These are phyloP conservation scores for Eucalyptus marginata DNA, from an alignment of 345 rosid species.

Conservation along the genomic window DNA sequence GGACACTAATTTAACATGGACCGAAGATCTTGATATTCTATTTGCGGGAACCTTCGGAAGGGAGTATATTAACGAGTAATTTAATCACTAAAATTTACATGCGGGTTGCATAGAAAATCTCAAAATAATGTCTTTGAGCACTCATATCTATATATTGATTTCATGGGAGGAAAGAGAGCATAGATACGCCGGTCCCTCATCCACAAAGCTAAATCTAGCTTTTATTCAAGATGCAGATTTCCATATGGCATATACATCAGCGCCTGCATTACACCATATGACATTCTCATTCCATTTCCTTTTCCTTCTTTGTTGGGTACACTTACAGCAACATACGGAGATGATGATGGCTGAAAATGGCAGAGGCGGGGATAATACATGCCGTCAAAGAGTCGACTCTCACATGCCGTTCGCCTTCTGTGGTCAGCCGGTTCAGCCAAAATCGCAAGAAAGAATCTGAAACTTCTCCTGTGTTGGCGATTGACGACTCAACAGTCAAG, in stretches of 20 bases:
- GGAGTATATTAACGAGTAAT: neutral
- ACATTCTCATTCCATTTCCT: neutral
- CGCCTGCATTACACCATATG: neutral
- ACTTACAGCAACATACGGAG: neutral
- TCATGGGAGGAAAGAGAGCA: neutral
- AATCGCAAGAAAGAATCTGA: neutral
- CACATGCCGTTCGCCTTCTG: neutral
- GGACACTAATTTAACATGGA: neutral
- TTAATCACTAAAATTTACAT: neutral
- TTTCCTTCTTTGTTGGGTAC: neutral
- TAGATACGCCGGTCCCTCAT: neutral
- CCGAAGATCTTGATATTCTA: neutral
- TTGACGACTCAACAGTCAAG: neutral
- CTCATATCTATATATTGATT: neutral
- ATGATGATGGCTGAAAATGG: neutral
- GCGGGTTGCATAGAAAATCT: neutral
- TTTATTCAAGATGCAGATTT: neutral
- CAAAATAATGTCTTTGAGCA: neutral
- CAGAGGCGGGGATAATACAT: neutral
- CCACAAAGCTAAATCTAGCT: neutral
- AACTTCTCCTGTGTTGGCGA: neutral
- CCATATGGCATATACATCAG: neutral
- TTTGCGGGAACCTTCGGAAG: neutral
- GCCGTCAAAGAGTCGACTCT: neutral
- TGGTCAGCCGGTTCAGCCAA: neutral